Base-by-base conservation (phyloP, 805 yeast species). In the Pichia cabralensis region DNA sequence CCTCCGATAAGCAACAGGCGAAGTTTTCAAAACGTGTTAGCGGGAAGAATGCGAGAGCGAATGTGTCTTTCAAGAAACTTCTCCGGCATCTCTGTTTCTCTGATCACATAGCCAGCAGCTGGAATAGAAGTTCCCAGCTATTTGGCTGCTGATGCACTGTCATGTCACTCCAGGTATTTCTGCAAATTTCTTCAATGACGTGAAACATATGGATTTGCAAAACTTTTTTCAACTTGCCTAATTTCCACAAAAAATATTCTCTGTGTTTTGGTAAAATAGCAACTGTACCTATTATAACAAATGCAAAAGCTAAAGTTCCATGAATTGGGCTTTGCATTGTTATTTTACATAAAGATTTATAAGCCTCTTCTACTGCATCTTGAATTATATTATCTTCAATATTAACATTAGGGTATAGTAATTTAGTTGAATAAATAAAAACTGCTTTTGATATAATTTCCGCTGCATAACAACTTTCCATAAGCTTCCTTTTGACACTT, bases 391-490 rank as follows among this genome's bases (percentile, higher is more conserved):
- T 13, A 28, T 39, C 41, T 11, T 31, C 28, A 3, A 13, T 12
- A 8, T 18, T 19, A 21, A 38, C 28, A 4, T 35, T 33, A 4
- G 42, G 45, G 15, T 38, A 22, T 4, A 45, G n/a, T 8, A 47
- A 21, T 25, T 43, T 45, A 8, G 35, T 35, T 3, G 41, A 24
- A 20, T 38, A 44, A 4, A 47, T 32, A 5, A 30, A 28, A 6
- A 41, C 34, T 7, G 49, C 45, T 13, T 34, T 40, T 7, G 48
- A 21, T 3, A 42, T 34, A 27, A 47, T 38, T 6, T 28, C 40
- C 13, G 44, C 44, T 9, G 31, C 36, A 30, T 42, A 40, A 33
- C 49, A 45, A 31, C 47, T 43, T 20, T 47, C 49, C 34, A 43
- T 16, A 13, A 47, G 19, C 22, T 38, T 43, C 14, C 33, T 34